These are phyloP conservation scores for Acanthamoeba lenticulata DNA, from an alignment of 208 protist species.

Conservation along the genomic window DNA sequence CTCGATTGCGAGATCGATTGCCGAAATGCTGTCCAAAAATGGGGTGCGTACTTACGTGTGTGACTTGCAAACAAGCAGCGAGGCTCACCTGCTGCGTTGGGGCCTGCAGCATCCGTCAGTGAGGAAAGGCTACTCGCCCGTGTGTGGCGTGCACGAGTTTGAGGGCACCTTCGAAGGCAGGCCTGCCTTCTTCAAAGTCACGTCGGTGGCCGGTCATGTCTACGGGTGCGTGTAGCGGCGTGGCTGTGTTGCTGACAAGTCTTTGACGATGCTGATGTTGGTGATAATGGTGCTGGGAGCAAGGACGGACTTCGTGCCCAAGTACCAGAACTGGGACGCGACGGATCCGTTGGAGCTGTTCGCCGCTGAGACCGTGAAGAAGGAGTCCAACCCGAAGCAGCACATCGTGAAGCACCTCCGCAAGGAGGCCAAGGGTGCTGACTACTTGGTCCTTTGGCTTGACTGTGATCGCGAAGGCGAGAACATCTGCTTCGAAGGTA, in stretches of 20 bases:
- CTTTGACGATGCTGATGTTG: slow-evolving; percentile 28
- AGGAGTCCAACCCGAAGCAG: slow-evolving; percentile 88
- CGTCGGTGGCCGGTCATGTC: slow-evolving; percentile 92
- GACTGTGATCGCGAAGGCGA: slow-evolving; percentile 97
- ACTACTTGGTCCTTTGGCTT: slow-evolving; percentile 93
- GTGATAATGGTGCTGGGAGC: background rate
- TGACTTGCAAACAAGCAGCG: too few species aligned
- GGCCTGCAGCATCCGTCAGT: background rate
- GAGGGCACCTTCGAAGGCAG: slow-evolving; percentile 84
- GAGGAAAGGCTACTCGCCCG: slow-evolving; percentile 83
- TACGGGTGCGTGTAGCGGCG: slow-evolving; percentile 78
- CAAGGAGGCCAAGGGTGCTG: slow-evolving; percentile 85
- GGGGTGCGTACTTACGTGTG: background rate
- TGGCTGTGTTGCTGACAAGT: background rate
- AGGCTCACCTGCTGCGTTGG: too few species aligned
- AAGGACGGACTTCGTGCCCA: slow-evolving; percentile 90
- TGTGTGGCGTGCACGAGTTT: slow-evolving; percentile 92
- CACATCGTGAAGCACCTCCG: slow-evolving; percentile 69
- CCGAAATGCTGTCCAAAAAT: slow-evolving; percentile 90
- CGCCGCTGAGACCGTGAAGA: slow-evolving; percentile 89
- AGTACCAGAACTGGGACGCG: slow-evolving; percentile 92
- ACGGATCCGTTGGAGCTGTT: slow-evolving; percentile 92
- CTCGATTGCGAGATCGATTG: slow-evolving; percentile 92
- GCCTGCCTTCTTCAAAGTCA: slow-evolving; percentile 90
- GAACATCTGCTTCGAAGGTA: slow-evolving; percentile 98